Evolutionary conservation across 2,329 filamentous ascomycete species (phyloP).

Genomic region (Escovopsis sp.): DNA sequence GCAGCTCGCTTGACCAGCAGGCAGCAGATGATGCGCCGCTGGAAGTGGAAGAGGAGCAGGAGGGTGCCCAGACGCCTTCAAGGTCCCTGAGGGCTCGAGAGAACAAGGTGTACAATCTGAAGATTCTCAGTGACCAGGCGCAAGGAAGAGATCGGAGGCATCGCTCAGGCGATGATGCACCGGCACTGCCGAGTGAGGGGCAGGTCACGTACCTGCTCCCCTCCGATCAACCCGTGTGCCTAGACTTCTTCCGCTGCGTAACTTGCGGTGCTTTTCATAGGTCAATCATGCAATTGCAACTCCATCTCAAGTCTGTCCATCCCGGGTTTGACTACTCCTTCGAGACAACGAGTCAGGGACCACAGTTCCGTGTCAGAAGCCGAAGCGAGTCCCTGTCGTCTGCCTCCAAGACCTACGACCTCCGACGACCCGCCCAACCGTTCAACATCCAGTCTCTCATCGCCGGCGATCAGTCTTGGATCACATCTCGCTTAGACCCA

Average conservation of each 20-base stretch:
- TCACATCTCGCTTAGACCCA: constrained; percentile 25
- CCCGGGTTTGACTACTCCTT: constrained; percentile 28
- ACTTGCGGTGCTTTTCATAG: constrained; percentile 32
- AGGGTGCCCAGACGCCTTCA: constrained; percentile 35
- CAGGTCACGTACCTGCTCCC: constrained; percentile 31
- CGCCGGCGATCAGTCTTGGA: constrained; percentile 31
- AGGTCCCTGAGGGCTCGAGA: constrained; percentile 33
- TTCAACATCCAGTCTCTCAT: constrained; percentile 30
- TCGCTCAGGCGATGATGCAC: constrained; percentile 11
- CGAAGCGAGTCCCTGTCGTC: constrained; percentile 13
- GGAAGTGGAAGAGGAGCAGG: constrained; percentile 26
- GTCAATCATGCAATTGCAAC: constrained; percentile 30
- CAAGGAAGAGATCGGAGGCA: constrained; percentile 36
- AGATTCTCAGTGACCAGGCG: constrained; percentile 41
- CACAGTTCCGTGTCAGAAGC: constrained; percentile 24
- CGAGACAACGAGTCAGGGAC: constrained; percentile 20
- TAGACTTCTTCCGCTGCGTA: constrained; percentile 36
- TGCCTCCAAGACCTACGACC: constrained; percentile 24
- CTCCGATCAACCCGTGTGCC: constrained; percentile 26
- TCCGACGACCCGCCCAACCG: constrained; percentile 25
- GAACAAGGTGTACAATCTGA: constrained; percentile 42
- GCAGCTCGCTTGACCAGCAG: constrained; percentile 7
- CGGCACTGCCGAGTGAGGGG: constrained; percentile 19
- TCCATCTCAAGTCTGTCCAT: constrained; percentile 32
- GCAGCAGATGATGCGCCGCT: constrained; percentile 17